Conservation (phyloP, 164 flowering plant genomes). For the Chloranthus sessilifolius region DNA sequence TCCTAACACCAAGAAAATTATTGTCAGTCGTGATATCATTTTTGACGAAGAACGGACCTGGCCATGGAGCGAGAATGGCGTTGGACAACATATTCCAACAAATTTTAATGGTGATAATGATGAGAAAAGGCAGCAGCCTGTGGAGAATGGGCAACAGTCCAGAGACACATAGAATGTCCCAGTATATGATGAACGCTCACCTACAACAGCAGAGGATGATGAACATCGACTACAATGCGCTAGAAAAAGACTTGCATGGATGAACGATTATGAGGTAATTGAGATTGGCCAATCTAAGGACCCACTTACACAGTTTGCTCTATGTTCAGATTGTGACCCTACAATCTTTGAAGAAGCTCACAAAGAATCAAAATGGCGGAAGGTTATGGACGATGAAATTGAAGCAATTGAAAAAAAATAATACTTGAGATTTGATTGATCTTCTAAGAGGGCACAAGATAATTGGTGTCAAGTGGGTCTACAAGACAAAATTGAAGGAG, state of each 20-base stretch:
- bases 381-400: neutral
- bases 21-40: neutral
- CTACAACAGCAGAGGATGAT: no score
- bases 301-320: neutral
- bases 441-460: neutral
- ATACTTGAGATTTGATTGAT: neutral
- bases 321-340: neutral
- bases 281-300: neutral
- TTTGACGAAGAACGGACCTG: conserved; percentile 2
- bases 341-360: neutral
- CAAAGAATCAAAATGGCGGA: neutral
- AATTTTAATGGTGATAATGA: no score
- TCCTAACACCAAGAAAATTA: no score
- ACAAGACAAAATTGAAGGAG: conserved; percentile 1
- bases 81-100: no score
- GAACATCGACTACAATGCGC: neutral
- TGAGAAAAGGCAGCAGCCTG: no score
- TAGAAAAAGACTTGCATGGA: no score
- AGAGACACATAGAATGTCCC: no score
- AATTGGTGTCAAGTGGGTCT: conserved; percentile 5
- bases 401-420: neutral
- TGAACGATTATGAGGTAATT: conserved; percentile 1
- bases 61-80: no score
- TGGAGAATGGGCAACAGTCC: neutral
- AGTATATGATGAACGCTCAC: neutral